A percentile compares a stretch with the other conserved stretches of the same genome.
These are phyloP conservation scores for Scutellaria baicalensis DNA, from an alignment of 257 asterid genomes.

Conservation along the genomic window DNA sequence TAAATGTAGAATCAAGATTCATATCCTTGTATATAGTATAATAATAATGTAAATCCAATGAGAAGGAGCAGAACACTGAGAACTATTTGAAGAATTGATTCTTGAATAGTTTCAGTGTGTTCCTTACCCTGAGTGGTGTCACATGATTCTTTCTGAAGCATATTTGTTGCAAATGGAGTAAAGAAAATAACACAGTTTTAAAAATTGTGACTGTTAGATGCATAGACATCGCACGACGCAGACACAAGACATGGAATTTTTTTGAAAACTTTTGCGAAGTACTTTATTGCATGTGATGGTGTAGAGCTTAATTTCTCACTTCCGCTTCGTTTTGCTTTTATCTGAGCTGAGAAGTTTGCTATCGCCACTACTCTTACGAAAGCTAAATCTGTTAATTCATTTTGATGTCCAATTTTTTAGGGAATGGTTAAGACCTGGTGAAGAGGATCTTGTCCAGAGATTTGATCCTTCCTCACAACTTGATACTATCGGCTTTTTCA, in stretches of 20 bases:
- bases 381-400: neutral
- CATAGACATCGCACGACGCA: neutral
- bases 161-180: neutral
- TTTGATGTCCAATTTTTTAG: slow-evolving; percentile 32
- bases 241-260: neutral
- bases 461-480: slow-evolving; percentile 85
- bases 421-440: slow-evolving; percentile 93
- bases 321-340: neutral
- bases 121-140: neutral
- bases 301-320: neutral
- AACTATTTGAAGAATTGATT: neutral
- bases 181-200: neutral
- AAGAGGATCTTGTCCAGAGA: slow-evolving; percentile 91
- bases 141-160: neutral
- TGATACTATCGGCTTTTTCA: slow-evolving; percentile 90
- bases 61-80: neutral
- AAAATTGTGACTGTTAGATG: neutral
- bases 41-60: neutral
- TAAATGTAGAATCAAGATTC: neutral
- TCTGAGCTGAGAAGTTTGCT: neutral
- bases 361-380: neutral
- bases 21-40: neutral
- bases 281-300: neutral
- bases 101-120: neutral
- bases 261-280: neutral